Evolutionary conservation across 2,329 filamentous ascomycete species (phyloP).

Genomic region (Lecanicillium sp.): DNA sequence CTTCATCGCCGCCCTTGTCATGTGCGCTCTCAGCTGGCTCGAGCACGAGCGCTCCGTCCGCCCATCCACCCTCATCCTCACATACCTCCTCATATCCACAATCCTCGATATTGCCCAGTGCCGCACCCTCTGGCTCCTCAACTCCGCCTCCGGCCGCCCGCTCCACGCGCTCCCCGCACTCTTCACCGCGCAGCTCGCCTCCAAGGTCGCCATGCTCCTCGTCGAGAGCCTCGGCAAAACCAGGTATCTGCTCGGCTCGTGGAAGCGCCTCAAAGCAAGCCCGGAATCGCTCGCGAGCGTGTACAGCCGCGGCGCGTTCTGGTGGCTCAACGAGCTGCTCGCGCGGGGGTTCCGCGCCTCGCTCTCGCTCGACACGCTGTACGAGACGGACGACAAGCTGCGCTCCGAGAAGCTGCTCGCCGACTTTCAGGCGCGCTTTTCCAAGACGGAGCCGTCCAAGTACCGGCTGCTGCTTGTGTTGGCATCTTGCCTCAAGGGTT

Average conservation of each 20-base stretch:
- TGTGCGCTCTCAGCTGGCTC: conserved; percentile 24
- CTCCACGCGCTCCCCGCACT: conserved; percentile 20
- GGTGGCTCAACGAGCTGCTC: conserved; percentile 20
- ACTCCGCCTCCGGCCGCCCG: neutral
- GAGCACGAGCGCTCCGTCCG: conserved; percentile 30
- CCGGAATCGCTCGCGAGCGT: conserved; percentile 27
- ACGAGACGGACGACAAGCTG: conserved; percentile 9
- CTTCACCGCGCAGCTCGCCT: conserved; percentile 24
- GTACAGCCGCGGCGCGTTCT: conserved; percentile 17
- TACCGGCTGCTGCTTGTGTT: conserved; percentile 6
- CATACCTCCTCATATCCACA: conserved; percentile 32
- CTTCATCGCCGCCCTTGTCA: conserved; percentile 20
- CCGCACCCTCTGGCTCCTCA: conserved; percentile 31
- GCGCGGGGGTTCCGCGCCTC: conserved; percentile 9
- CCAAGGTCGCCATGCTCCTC: conserved; percentile 21
- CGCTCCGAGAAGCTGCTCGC: conserved; percentile 9
- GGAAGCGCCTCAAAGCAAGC: neutral
- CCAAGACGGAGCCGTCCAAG: neutral
- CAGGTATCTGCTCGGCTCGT: conserved; percentile 20
- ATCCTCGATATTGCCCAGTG: conserved; percentile 32
- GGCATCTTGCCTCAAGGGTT: conserved; percentile 1
- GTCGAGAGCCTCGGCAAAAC: conserved; percentile 16
- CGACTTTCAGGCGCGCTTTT: neutral
- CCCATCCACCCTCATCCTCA: conserved; percentile 33
- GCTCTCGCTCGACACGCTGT: conserved; percentile 9